These are phyloP conservation scores for Linanthus parryae DNA, from an alignment of 148 eudicot genomes.

Conservation along the genomic window DNA sequence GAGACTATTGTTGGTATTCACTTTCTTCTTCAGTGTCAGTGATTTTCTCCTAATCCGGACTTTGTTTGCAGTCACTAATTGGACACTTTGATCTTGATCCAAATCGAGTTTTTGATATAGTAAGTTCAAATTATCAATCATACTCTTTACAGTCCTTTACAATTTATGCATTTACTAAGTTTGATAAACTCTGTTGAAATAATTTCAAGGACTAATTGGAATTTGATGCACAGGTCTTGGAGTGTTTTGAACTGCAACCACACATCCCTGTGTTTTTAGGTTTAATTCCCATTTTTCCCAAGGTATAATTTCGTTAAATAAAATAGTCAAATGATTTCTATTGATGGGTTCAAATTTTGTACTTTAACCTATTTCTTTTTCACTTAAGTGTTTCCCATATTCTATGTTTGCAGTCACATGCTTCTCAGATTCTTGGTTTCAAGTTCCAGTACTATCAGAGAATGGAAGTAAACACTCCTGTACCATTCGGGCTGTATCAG, in stretches of 20 bases:
- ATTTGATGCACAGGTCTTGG: conserved; percentile 58
- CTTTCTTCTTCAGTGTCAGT: conserved; percentile 2
- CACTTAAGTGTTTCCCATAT: too few relatives aligned
- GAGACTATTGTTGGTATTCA: conserved; percentile 10
- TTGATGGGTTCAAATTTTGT: neutral
- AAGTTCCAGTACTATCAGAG: conserved; percentile 98
- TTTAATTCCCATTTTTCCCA: conserved; percentile 89
- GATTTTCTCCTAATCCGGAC: conserved; percentile 4
- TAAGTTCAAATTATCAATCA: conserved; percentile 38
- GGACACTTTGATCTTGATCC: conserved; percentile 99
- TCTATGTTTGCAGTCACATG: conserved; percentile 72
- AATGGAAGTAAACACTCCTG: conserved; percentile 61
- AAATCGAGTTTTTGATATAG: conserved; percentile 96
- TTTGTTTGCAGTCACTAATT: conserved; percentile 75
- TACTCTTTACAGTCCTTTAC: too few relatives aligned
- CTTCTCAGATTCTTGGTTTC: conserved; percentile 93
- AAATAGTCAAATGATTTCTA: neutral
- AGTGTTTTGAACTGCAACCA: conserved; percentile 96
- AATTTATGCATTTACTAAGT: too few relatives aligned
- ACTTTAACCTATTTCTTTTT: neutral
- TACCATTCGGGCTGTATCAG: conserved; percentile 76
- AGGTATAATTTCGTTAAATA: conserved; percentile 38
- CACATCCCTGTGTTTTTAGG: conserved; percentile 69
- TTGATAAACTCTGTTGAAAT: too few relatives aligned
- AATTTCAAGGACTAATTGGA: conserved; percentile 1